Evolutionary conservation across 2,329 filamentous ascomycete genomes (phyloP), one percentile per base, ranked within the genome.

Genomic region (Pestalotiopsis sp.): DNA sequence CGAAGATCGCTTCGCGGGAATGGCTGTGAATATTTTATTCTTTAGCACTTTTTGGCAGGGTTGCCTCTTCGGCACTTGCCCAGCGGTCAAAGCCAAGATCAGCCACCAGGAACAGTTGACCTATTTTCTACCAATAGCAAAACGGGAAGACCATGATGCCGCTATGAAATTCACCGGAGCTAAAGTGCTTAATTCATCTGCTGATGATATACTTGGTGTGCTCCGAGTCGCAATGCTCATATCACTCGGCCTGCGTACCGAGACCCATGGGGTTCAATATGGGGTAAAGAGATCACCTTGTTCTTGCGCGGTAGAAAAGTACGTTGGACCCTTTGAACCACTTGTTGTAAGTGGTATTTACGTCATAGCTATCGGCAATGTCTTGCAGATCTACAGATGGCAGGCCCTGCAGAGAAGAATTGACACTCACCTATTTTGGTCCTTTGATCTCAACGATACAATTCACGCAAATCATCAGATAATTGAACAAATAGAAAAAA

Each of bases 51-150:
- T 5, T 20, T 52, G 14, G n/a, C 17, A 52, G 45, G 45, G 45
- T 52, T 52, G 45, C 45, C 45, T 39, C 36, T 20, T 62, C 59
- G 59, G 59, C 59, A 62, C 12, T 62, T 62, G 27, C 14, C 27
- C 59, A 62, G 27, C 31, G 27, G 25, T 13, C 31, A 20, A 27
- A 62, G 25, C 59, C 31, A 62, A 62, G 27, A 38, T 39, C 59
- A 39, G 59, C 59, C 59, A 62, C 59, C 59, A 62, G 59, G 59
- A 20, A 39, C 59, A 62, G 59, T 62, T 62, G 59, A 62, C 31
- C 59, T 11, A 36, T 13, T 27, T 31, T 62, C 59, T 62, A 20
- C 59, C 59, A 62, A 39, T 62, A 62, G 31, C 31, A 39, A 20
- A 14, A 39, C 14, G 27, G 20, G 20, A 13, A 62, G 14, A 62